These are phyloP conservation scores for Plasmodium ovale DNA, from an alignment of 169 alveolate species.

Conservation along the genomic window DNA sequence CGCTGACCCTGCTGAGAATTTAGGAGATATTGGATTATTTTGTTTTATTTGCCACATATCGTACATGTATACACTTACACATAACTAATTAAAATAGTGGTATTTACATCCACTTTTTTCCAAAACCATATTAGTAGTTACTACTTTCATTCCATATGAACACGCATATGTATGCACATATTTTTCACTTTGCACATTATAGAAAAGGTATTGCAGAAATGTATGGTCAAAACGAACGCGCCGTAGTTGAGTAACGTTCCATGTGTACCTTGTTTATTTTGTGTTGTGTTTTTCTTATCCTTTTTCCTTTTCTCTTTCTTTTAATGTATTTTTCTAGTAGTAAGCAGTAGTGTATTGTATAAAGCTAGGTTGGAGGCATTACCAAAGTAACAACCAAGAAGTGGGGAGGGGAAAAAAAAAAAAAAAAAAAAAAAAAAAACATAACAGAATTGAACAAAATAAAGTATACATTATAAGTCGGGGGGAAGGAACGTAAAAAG, in stretches of 20 bases:
- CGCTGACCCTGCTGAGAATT: background rate
- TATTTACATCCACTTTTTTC: too few species aligned
- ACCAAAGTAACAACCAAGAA: too few species aligned
- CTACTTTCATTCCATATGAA: too few species aligned
- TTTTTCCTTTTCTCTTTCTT: background rate
- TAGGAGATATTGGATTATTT: background rate
- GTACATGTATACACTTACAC: background rate
- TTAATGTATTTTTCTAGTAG: background rate
- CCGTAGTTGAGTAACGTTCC: background rate
- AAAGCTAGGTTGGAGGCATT: background rate
- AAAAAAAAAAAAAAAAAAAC: background rate
- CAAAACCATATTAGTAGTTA: too few species aligned
- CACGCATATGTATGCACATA: constrained; percentile 1
- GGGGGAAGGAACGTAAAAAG: too few species aligned
- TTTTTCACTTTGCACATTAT: background rate
- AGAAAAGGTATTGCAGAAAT: background rate
- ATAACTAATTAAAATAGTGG: too few species aligned
- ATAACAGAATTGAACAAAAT: too few species aligned
- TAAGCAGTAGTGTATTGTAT: background rate
- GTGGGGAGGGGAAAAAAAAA: background rate
- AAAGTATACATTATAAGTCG: too few species aligned
- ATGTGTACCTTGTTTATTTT: background rate
- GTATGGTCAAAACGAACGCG: background rate
- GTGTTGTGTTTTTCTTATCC: too few species aligned
- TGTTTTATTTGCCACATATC: background rate